Percentiles rank a stretch among this genome's conserved stretches.
Conservation (phyloP, 2,329 filamentous ascomycete species). For the Huntiella omanensis region DNA sequence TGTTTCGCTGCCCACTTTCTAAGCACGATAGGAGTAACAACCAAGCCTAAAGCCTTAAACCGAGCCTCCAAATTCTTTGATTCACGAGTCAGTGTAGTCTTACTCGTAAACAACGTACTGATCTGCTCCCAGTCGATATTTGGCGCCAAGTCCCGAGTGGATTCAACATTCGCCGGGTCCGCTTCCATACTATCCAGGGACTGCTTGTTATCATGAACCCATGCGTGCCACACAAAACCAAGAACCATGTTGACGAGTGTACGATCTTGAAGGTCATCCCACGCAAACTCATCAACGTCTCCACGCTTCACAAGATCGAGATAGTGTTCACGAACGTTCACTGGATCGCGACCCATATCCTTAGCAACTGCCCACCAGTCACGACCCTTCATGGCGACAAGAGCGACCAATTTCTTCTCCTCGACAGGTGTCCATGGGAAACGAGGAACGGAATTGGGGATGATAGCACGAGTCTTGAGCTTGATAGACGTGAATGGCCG, state of each 20-base stretch:
- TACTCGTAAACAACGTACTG: not conserved
- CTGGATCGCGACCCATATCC: conserved; percentile 4
- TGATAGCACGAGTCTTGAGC: conserved; percentile 1
- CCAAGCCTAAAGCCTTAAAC: conserved; percentile 2
- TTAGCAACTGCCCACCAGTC: conserved; percentile 6
- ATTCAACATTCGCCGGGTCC: not conserved
- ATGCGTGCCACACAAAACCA: conserved; percentile 1
- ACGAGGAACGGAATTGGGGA: conserved; percentile 1
- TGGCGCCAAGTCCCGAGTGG: not conserved
- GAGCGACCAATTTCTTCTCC: not conserved
- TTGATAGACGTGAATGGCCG: conserved; percentile 7
- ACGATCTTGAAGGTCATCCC: conserved; percentile 5
- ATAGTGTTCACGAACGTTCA: conserved; percentile 6
- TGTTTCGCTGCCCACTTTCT: conserved; percentile 5
- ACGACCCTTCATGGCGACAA: conserved; percentile 1
- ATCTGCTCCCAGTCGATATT: conserved; percentile 1
- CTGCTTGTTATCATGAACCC: conserved; percentile 7
- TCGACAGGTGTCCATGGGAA: conserved; percentile 4
- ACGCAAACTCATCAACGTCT: not conserved
- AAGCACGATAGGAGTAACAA: conserved; percentile 6
- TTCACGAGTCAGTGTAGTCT: not conserved
- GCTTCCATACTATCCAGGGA: not conserved
- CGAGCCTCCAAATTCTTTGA: not conserved
- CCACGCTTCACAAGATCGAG: conserved; percentile 4
- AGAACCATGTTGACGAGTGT: conserved; percentile 7